Evolutionary conservation across 805 yeast genomes (phyloP).

Genomic region (Soucietia sequanensis): DNA sequence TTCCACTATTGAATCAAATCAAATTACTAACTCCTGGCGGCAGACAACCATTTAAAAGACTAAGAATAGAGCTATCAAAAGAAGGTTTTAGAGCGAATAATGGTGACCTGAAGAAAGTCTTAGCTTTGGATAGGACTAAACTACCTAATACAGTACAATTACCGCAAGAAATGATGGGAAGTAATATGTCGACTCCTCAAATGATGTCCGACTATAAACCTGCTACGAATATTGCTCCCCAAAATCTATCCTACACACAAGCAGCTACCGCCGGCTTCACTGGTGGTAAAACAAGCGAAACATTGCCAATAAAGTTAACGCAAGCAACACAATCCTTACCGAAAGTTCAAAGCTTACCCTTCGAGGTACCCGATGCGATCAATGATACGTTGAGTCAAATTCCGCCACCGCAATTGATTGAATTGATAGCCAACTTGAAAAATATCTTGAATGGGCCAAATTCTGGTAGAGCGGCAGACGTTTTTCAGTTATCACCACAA

Average conservation of each 20-base stretch:
- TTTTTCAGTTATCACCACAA: conserved; percentile 52
- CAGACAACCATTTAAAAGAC: conserved; percentile 32
- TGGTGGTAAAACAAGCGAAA: conserved; percentile 7
- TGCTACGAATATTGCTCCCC: conserved; percentile 3
- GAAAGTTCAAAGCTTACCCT: conserved; percentile 41
- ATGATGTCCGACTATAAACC: background rate
- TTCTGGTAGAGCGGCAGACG: conserved; percentile 49
- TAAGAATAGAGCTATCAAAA: conserved; percentile 59
- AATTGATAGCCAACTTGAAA: conserved; percentile 65
- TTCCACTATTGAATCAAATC: conserved; percentile 43
- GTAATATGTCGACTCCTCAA: background rate
- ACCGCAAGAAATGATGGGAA: conserved; percentile 45
- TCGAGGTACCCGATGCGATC: conserved; percentile 54
- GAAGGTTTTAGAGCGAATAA: conserved; percentile 48
- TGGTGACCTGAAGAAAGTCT: conserved; percentile 37
- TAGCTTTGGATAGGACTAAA: conserved; percentile 43
- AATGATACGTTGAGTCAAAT: conserved; percentile 60
- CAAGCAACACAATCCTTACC: conserved; percentile 61
- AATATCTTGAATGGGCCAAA: conserved; percentile 51
- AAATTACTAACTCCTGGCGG: conserved; percentile 32
- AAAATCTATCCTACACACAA: background rate
- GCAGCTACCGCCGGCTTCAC: background rate
- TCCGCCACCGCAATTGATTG: conserved; percentile 71
- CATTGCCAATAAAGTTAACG: conserved; percentile 47
- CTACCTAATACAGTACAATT: conserved; percentile 58